These are phyloP conservation scores for Pseudotsuga menziesii DNA, from an alignment of 75 land plant species.

Conservation along the genomic window DNA sequence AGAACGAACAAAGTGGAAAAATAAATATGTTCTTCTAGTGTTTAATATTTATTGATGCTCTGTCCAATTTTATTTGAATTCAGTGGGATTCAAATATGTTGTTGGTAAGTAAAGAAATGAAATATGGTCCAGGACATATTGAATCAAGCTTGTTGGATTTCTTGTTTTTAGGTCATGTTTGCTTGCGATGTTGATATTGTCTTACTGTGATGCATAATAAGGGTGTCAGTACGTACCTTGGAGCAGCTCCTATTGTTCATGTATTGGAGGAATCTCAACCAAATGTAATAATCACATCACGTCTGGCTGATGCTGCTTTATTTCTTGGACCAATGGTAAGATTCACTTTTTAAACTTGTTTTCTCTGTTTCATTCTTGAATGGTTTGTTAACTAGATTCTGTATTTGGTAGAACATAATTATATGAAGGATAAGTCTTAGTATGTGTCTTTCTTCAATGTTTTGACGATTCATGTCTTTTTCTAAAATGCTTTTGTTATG, in stretches of 20 bases:
- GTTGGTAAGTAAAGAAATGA: not conserved
- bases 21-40: not conserved
- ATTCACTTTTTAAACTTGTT: not conserved
- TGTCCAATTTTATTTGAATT: not conserved
- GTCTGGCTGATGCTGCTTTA: conserved; percentile 90
- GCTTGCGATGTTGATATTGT: not conserved
- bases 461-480: not conserved
- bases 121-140: not conserved
- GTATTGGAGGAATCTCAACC: conserved; percentile 70
- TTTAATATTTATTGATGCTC: not conserved
- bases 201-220: conserved; percentile 18
- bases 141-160: not conserved
- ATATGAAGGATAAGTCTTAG: not conserved
- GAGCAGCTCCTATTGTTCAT: conserved; percentile 82
- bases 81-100: not conserved
- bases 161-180: not conserved
- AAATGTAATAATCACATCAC: conserved; percentile 71
- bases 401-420: not conserved
- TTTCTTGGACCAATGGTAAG: conserved; percentile 94
- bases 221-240: conserved; percentile 81
- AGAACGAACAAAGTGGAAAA: not conserved
- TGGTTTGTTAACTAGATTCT: not conserved
- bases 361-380: not conserved
- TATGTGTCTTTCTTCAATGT: not conserved
- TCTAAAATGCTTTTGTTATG: not conserved